Base-by-base conservation (phyloP, 2,329 filamentous ascomycete genomes). In the Tolypocladium paradoxum region DNA sequence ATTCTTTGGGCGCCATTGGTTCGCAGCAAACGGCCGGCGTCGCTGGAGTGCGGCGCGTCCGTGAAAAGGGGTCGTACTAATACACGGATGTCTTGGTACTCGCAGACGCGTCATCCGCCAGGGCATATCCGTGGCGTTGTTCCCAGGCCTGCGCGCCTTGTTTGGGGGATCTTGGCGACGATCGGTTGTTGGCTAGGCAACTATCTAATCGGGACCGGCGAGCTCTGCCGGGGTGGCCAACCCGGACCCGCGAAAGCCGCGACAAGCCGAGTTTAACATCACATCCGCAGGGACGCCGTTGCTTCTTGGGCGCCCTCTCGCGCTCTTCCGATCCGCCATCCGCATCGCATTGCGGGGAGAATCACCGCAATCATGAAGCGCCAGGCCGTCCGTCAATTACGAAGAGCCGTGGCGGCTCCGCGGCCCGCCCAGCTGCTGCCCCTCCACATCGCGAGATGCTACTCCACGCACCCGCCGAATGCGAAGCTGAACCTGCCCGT, bases 401-500 rank as follows among this genome's bases (percentile, higher is more conserved):
- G 60, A 53, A 63, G 61, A 56, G 65, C 58, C 53, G 56, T 65
- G 53, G 55, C 56, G 54, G 54, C 57, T 35, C 56, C 57, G 46
- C 56, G 54, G 48, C 52, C 54, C 48, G 50, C 55, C 29, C 18
- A 6, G 12, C 61, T 54, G 49, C 51, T 58, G 27, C 36, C 56
- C 40, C 48, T 58, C 52, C 60, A 57, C 33, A 53, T 60, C 40
- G 53, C 60, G 54, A 59, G 65, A 38, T 65, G 59, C 57, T 82
- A 82, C 65, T 83, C 79, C 53, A 77, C 78, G 49, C 76, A 79
- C 54, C 78, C 78, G 34, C 75, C 80, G 29, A 79, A 79, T 54
- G 82, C 82, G 51, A 77, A 74, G 59, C 81, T 99, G 53, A 99
- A 99, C 69, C 72, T 90, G 48, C 88, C 91, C 7, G 83, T 90